These are phyloP conservation scores for Tremella mesenterica DNA, from an alignment of 768 basidiomycete genomes.

Conservation along the genomic window DNA sequence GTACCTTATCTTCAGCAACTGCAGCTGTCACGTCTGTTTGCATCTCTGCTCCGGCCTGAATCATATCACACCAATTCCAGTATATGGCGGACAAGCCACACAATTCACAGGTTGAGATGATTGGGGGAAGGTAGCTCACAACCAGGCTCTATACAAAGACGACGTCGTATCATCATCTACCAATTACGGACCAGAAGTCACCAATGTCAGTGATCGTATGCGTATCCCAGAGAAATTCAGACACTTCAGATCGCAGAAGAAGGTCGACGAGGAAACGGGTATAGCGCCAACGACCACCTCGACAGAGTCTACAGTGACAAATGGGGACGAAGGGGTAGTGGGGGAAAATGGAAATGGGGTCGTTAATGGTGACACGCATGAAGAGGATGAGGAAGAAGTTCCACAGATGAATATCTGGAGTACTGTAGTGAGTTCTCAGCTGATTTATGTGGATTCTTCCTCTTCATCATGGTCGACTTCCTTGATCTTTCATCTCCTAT, in stretches of 20 bases:
- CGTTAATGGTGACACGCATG: slow-evolving; percentile 11
- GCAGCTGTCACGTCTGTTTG: too few relatives aligned
- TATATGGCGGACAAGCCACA: slow-evolving; percentile 46
- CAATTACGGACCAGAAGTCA: slow-evolving; percentile 27
- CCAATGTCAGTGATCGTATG: slow-evolving; percentile 17
- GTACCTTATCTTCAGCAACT: too few relatives aligned
- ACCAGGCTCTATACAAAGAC: slow-evolving; percentile 25
- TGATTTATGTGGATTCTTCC: background rate
- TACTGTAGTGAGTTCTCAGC: slow-evolving; percentile 23
- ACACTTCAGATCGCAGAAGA: slow-evolving; percentile 28
- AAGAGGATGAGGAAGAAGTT: slow-evolving; percentile 40
- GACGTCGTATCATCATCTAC: slow-evolving; percentile 32
- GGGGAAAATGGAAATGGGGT: background rate
- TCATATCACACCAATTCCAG: background rate
- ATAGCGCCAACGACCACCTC: slow-evolving; percentile 1
- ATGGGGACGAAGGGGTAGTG: background rate
- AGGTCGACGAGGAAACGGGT: slow-evolving; percentile 20
- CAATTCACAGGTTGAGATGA: too few relatives aligned
- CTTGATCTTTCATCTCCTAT: background rate
- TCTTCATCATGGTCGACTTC: background rate
- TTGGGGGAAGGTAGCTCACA: too few relatives aligned
- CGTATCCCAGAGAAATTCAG: slow-evolving; percentile 6
- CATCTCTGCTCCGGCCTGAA: background rate
- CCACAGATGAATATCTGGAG: slow-evolving; percentile 41
- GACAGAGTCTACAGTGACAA: background rate